Evolutionary conservation across 106 monocot species (phyloP).

Genomic region (Hemerocallis citrina): DNA sequence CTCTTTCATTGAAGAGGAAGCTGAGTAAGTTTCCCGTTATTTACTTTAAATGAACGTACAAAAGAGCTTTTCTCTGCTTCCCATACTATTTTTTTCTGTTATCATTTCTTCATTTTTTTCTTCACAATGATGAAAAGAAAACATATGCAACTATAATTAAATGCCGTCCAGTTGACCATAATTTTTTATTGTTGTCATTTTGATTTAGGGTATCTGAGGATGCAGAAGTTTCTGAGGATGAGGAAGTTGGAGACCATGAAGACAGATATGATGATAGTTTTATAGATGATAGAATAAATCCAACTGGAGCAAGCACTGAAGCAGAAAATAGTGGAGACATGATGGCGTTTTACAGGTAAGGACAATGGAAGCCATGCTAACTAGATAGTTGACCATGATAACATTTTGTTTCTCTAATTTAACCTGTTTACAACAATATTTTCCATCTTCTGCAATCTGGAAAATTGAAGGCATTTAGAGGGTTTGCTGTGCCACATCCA

Average conservation of each 20-base stretch:
- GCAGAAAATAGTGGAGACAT: constrained; percentile 51
- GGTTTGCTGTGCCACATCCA: too few relatives aligned
- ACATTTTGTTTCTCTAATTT: too few relatives aligned
- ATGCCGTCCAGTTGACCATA: neutral
- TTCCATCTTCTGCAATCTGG: too few relatives aligned
- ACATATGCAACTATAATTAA: neutral
- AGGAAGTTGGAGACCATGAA: constrained; percentile 42
- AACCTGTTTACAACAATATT: too few relatives aligned
- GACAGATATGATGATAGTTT: constrained; percentile 82
- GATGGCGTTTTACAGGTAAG: constrained; percentile 94
- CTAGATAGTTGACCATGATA: too few relatives aligned
- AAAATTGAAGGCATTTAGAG: too few relatives aligned
- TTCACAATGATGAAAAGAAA: neutral
- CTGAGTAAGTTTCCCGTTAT: constrained; percentile 59
- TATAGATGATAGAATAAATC: constrained; percentile 65
- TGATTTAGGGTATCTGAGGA: constrained; percentile 75
- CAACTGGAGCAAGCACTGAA: constrained; percentile 29
- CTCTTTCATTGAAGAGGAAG: constrained; percentile 85
- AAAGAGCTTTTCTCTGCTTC: neutral
- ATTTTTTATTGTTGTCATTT: neutral
- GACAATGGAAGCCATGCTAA: neutral
- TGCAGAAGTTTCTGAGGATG: constrained; percentile 76
- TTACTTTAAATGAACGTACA: neutral
- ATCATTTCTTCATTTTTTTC: neutral
- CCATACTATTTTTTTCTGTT: neutral